phyloP scores from a whole-genome alignment of 2,329 filamentous ascomycete species.

The Teratosphaeria pseudoeucalypti region DNA sequence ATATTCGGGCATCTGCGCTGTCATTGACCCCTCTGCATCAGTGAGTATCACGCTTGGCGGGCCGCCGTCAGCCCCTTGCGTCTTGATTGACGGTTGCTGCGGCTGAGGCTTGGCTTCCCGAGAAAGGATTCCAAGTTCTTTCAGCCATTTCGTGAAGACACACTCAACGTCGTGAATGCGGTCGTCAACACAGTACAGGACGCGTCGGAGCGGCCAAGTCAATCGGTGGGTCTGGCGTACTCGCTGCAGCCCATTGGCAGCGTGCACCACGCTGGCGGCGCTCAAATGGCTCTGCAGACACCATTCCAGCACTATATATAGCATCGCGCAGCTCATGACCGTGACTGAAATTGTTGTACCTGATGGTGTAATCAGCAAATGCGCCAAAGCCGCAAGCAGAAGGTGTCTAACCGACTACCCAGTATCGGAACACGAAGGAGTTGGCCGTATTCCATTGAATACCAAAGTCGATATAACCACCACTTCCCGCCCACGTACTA shows the following conservation, averaged over 20 bases:
- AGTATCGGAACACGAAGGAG: slow-evolving; percentile 22
- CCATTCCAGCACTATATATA: slow-evolving; percentile 31
- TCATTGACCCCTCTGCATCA: not conserved
- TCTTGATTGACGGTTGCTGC: not conserved
- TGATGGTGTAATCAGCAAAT: not conserved
- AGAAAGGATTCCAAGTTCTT: not conserved
- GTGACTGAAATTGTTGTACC: slow-evolving; percentile 23
- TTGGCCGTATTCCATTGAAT: slow-evolving; percentile 24
- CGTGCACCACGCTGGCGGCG: slow-evolving; percentile 13
- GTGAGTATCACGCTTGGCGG: not conserved
- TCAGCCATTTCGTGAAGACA: not conserved
- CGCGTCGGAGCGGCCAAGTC: not conserved
- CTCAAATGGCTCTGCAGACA: slow-evolving; percentile 28
- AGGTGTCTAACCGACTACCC: slow-evolving; percentile 10
- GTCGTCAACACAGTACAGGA: slow-evolving; percentile 1
- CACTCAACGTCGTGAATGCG: not conserved
- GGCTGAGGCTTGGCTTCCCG: not conserved
- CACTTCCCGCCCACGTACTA: slow-evolving; percentile 25
- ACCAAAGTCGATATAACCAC: slow-evolving; percentile 36
- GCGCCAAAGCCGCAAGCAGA: not conserved
- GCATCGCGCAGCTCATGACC: slow-evolving; percentile 25
- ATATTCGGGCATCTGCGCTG: not conserved
- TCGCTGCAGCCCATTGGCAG: slow-evolving; percentile 7
- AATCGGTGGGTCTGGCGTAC: slow-evolving; percentile 6
- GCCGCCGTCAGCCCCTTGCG: not conserved